Evolutionary conservation across 805 yeast genomes (phyloP).

Genomic region (Metschnikowia noctiluminum): DNA sequence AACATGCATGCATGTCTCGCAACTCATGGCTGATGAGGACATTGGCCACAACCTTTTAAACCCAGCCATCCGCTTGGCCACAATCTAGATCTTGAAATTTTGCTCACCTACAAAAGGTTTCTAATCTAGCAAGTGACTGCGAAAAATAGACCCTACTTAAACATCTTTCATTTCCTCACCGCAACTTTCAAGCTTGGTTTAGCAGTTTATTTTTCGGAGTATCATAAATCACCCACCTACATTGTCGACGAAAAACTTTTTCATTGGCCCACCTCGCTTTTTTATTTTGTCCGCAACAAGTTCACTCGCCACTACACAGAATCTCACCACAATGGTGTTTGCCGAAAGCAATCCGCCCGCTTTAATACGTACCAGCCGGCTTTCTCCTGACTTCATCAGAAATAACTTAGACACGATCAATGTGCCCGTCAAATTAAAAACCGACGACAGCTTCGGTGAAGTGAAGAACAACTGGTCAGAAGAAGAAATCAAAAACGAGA

Average conservation of each 20-base stretch:
- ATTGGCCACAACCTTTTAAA: conserved; percentile 11
- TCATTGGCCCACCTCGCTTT: no score
- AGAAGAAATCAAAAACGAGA: conserved; percentile 37
- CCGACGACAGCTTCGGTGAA: conserved; percentile 28
- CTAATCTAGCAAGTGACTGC: conserved; percentile 1
- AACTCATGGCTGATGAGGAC: conserved; percentile 7
- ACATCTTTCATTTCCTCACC: background rate
- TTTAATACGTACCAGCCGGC: conserved; percentile 16
- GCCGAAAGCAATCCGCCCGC: conserved; percentile 1
- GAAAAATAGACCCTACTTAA: background rate
- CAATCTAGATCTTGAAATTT: background rate
- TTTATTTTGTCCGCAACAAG: no score
- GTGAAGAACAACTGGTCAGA: conserved; percentile 47
- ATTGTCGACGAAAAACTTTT: no score
- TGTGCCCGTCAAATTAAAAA: conserved; percentile 27
- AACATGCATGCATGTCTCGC: conserved; percentile 3
- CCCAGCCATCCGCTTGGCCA: conserved; percentile 8
- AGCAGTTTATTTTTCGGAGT: no score
- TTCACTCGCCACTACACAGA: background rate
- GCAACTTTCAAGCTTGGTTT: background rate
- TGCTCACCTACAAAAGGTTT: background rate
- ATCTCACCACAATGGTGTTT: background rate
- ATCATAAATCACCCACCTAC: no score
- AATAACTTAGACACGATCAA: conserved; percentile 19
- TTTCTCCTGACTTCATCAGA: conserved; percentile 17